phyloP scores from a whole-genome alignment of 352 stramenopile species.

The Globisporangium emineosum region DNA sequence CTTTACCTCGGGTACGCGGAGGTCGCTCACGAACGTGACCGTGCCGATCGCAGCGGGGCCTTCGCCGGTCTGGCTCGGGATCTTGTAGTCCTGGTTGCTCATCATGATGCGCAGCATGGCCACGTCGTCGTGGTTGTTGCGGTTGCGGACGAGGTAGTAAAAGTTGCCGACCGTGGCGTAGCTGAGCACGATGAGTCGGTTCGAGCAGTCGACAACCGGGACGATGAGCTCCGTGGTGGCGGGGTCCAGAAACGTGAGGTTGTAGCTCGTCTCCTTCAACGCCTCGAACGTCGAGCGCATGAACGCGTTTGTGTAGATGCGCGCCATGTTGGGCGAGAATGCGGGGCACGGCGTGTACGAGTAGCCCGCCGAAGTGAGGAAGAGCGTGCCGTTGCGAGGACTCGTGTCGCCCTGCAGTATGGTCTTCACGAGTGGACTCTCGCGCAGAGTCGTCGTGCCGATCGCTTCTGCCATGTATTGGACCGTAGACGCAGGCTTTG shows the following conservation, averaged over 20 bases:
- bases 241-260: constrained; percentile 27
- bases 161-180: constrained; percentile 27
- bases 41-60: constrained; percentile 27
- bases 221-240: constrained; percentile 26
- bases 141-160: constrained; percentile 41
- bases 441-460: constrained; percentile 19
- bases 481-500: background rate
- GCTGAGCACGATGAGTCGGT: constrained; percentile 19
- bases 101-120: constrained; percentile 26
- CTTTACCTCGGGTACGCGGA: constrained; percentile 17
- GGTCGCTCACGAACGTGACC: constrained; percentile 31
- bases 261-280: constrained; percentile 25
- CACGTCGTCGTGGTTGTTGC: constrained; percentile 22
- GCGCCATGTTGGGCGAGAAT: constrained; percentile 15
- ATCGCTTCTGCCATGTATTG: background rate
- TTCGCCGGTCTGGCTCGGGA: constrained; percentile 24
- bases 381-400: constrained; percentile 27
- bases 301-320: constrained; percentile 33
- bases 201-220: constrained; percentile 44
- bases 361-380: constrained; percentile 23
- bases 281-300: constrained; percentile 24
- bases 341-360: constrained; percentile 19
- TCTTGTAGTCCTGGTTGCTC: constrained; percentile 39
- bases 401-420: constrained; percentile 25
- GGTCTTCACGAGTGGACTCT: constrained; percentile 28